Evolutionary conservation across 352 stramenopile species (phyloP).

Genomic region (Pythium scleroteichum): DNA sequence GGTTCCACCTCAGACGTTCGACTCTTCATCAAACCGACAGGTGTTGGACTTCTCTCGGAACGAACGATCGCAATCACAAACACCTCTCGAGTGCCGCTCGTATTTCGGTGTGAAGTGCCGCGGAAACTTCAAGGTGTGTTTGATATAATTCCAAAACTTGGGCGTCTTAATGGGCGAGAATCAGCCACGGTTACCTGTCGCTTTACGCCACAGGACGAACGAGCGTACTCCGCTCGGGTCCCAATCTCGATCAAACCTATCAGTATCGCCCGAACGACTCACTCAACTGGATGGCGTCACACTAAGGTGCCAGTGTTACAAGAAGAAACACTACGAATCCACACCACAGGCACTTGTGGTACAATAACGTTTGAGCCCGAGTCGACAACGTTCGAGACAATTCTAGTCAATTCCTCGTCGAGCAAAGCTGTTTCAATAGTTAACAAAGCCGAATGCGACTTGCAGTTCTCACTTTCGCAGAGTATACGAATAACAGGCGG

Average conservation of each 20-base stretch:
- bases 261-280: constrained; percentile 44
- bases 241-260: constrained; percentile 68
- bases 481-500: constrained; percentile 30
- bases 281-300: constrained; percentile 17
- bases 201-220: constrained; percentile 82
- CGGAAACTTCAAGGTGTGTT: constrained; percentile 61
- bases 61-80: constrained; percentile 70
- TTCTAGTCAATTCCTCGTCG: constrained; percentile 81
- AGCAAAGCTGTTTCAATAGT: constrained; percentile 67
- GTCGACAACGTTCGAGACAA: constrained; percentile 70
- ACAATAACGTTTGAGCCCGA: constrained; percentile 81
- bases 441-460: constrained; percentile 82
- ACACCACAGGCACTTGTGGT: constrained; percentile 72
- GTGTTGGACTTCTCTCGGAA: constrained; percentile 66
- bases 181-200: constrained; percentile 49
- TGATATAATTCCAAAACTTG: constrained; percentile 61
- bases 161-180: constrained; percentile 85
- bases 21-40: constrained; percentile 86
- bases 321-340: constrained; percentile 55
- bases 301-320: constrained; percentile 52
- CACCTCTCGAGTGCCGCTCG: constrained; percentile 80
- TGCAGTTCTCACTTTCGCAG: constrained; percentile 52
- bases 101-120: constrained; percentile 82
- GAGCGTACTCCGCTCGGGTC: constrained; percentile 77
- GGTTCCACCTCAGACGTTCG: constrained; percentile 29